phyloP scores from a whole-genome alignment of 257 asterid genomes.

The Nicotiana obtusifolia region DNA sequence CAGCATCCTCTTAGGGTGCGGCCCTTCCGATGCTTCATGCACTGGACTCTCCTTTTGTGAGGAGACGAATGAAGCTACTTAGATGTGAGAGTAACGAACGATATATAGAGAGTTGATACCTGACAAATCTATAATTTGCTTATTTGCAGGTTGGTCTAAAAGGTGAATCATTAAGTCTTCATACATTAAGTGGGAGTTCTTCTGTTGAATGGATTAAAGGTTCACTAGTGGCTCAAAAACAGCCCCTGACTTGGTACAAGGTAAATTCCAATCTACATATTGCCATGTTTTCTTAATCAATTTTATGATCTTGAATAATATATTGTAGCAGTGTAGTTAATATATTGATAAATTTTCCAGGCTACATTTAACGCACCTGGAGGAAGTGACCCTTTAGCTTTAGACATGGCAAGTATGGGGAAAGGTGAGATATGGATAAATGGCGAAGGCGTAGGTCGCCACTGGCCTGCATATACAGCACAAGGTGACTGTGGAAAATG shows the following conservation, averaged over 20 bases:
- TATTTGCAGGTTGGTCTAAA: constrained; percentile 63
- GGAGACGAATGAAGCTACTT: not conserved
- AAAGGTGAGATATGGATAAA: constrained; percentile 94
- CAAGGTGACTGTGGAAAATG: constrained; percentile 67
- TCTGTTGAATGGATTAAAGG: constrained; percentile 69
- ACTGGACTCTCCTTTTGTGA: too few relatives aligned
- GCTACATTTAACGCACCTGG: constrained; percentile 63
- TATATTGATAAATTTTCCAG: constrained; percentile 23
- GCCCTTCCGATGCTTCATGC: too few relatives aligned
- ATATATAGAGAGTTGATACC: not conserved
- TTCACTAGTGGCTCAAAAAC: constrained; percentile 54
- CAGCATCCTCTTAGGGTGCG: too few relatives aligned
- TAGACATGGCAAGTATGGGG: constrained; percentile 88
- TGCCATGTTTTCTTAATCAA: not conserved
- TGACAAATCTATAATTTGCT: not conserved
- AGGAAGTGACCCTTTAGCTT: constrained; percentile 71
- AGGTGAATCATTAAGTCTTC: constrained; percentile 62
- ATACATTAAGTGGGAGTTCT: constrained; percentile 56
- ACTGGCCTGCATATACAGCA: constrained; percentile 81
- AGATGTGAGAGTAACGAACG: not conserved
- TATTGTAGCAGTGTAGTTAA: not conserved
- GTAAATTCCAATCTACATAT: constrained; percentile 27
- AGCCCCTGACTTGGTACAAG: constrained; percentile 97
- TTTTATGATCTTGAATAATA: not conserved
- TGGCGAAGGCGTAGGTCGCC: constrained; percentile 83